Conservation (phyloP, 2,329 filamentous ascomycete species). For the Aspergillus sp. region DNA sequence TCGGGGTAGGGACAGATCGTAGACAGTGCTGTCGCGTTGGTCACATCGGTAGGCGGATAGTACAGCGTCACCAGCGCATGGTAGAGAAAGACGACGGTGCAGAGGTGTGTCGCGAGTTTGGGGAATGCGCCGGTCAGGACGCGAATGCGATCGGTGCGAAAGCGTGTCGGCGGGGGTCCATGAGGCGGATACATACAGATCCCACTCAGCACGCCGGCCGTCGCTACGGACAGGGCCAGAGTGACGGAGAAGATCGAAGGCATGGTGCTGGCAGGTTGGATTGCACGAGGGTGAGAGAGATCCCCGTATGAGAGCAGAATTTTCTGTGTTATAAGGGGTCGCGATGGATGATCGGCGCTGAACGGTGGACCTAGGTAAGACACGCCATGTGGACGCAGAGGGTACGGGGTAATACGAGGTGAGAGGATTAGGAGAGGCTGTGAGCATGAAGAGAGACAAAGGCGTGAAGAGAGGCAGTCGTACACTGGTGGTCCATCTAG, state of each 20-base stretch:
- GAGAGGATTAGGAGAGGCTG: too few species aligned
- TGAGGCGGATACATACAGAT: background rate
- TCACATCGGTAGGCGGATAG: background rate
- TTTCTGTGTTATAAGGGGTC: background rate
- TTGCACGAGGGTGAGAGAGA: background rate
- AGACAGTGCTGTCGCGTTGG: background rate
- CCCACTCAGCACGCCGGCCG: conserved; percentile 3
- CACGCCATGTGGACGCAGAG: too few species aligned
- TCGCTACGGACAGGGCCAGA: background rate
- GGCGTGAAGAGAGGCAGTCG: too few species aligned
- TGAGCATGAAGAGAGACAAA: too few species aligned
- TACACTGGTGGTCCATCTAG: too few species aligned
- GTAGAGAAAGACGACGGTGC: conserved; percentile 13
- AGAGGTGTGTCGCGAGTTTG: conserved; percentile 9
- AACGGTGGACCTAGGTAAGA: too few species aligned
- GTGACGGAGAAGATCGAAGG: background rate
- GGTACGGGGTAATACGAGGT: too few species aligned
- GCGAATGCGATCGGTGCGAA: conserved; percentile 16
- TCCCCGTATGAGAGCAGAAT: background rate
- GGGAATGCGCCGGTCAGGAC: conserved; percentile 12
- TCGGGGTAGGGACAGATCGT: conserved; percentile 18
- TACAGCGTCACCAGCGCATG: conserved; percentile 21
- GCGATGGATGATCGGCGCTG: background rate
- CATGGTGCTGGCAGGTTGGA: background rate
- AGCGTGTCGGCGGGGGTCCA: background rate